Percentiles rank a stretch among this genome's conserved stretches.
phyloP scores from a whole-genome alignment of 1,284 basidiomycete genomes.

The Heliocybe sulcata region DNA sequence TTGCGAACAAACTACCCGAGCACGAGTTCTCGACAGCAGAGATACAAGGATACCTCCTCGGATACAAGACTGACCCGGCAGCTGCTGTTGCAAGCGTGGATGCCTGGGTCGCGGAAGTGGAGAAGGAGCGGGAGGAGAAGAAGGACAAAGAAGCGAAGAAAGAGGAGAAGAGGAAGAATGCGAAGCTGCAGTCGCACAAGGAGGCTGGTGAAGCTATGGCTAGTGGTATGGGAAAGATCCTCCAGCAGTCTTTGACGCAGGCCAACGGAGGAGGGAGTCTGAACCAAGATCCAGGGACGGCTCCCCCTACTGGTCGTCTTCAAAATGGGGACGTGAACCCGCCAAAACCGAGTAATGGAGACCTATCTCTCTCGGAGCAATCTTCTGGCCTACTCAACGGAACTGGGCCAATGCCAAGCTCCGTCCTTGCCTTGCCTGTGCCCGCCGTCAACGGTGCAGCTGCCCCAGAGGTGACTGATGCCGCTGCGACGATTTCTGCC shows the following conservation, averaged over 20 bases:
- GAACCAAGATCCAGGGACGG: not conserved
- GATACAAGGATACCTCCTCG: slow-evolving; percentile 50
- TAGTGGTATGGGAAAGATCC: not conserved
- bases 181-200: not conserved
- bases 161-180: not conserved
- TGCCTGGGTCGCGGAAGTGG: slow-evolving; percentile 35
- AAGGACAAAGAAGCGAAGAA: slow-evolving; percentile 18
- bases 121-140: slow-evolving; percentile 22
- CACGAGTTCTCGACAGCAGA: slow-evolving; percentile 48
- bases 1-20: slow-evolving; percentile 36
- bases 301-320: not conserved
- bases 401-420: not conserved
- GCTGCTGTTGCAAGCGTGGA: slow-evolving; percentile 28
- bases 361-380: not conserved
- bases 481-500: no score
- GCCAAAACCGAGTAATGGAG: not conserved
- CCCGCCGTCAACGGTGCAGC: no score
- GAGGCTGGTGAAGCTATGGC: not conserved
- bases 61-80: slow-evolving; percentile 38
- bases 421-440: no score
- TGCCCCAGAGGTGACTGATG: no score
- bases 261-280: not conserved
- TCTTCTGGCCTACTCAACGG: not conserved
- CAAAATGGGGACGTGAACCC: not conserved
- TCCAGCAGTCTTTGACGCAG: not conserved